These are phyloP conservation scores for Torulaspora pretoriensis DNA, from an alignment of 1,139 yeast genomes.

Conservation along the genomic window DNA sequence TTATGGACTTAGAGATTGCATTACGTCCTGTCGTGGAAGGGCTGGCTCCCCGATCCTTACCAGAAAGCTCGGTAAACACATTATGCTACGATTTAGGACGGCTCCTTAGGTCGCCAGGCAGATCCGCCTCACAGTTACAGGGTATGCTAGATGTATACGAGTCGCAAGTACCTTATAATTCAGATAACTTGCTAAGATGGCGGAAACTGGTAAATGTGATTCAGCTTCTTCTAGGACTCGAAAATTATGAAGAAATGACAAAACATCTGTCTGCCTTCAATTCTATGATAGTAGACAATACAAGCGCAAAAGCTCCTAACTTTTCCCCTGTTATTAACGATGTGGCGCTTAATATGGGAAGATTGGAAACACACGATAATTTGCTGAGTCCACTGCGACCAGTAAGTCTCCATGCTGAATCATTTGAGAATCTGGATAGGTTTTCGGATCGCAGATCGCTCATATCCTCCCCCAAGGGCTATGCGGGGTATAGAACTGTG, in stretches of 20 bases:
- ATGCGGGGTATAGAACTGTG: slow-evolving; percentile 15
- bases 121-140: slow-evolving; percentile 11
- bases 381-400: slow-evolving; percentile 19
- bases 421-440: slow-evolving; percentile 38
- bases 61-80: slow-evolving; percentile 13
- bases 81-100: slow-evolving; percentile 16
- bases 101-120: slow-evolving; percentile 15
- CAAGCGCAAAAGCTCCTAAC: slow-evolving; percentile 6
- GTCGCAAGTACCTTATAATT: slow-evolving; percentile 15
- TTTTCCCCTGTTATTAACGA: background rate
- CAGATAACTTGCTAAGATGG: slow-evolving; percentile 21
- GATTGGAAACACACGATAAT: slow-evolving; percentile 21
- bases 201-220: slow-evolving; percentile 20
- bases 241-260: slow-evolving; percentile 19
- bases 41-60: slow-evolving; percentile 17
- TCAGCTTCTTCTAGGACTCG: slow-evolving; percentile 19
- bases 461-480: slow-evolving; percentile 25
- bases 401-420: slow-evolving; percentile 34
- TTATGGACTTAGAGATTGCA: slow-evolving; percentile 20
- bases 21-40: slow-evolving; percentile 17
- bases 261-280: slow-evolving; percentile 21
- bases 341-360: slow-evolving; percentile 13
- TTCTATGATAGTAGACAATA: slow-evolving; percentile 13
- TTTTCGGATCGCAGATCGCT: slow-evolving; percentile 38
- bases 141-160: slow-evolving; percentile 17